Evolutionary conservation across 2,329 filamentous ascomycete genomes (phyloP).

Genomic region (Aspergillus sp.): DNA sequence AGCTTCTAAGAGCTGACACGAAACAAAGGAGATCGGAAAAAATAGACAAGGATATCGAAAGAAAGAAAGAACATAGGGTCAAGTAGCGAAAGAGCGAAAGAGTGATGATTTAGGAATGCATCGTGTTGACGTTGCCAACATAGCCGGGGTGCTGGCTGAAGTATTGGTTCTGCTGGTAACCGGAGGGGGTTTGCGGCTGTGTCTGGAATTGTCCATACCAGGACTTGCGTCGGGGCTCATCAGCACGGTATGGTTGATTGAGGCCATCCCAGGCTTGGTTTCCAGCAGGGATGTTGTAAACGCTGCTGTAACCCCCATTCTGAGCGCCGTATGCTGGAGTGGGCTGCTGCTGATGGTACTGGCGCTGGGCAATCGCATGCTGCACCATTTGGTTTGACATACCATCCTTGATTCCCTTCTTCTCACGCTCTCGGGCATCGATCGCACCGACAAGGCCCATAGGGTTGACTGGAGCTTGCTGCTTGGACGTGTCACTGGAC

Average conservation of each 20-base stretch:
- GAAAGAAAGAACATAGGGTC: neutral
- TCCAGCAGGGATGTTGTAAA: constrained; percentile 32
- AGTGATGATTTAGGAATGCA: constrained; percentile 7
- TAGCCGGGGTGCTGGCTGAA: constrained; percentile 22
- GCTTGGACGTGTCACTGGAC: constrained; percentile 49
- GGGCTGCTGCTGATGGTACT: constrained; percentile 48
- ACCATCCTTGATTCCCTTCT: constrained; percentile 64
- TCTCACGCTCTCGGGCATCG: constrained; percentile 73
- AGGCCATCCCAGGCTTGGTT: constrained; percentile 34
- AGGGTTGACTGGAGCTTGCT: constrained; percentile 45
- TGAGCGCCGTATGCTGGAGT: constrained; percentile 8
- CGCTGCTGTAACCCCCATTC: constrained; percentile 9
- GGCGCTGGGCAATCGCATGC: constrained; percentile 65
- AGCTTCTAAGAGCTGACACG: no score
- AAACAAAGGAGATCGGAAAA: no score
- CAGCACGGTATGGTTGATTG: constrained; percentile 24
- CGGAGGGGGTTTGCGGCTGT: constrained; percentile 16
- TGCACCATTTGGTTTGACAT: constrained; percentile 67
- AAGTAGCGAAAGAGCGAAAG: neutral
- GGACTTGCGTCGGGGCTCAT: constrained; percentile 28
- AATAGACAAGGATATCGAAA: constrained; percentile 1
- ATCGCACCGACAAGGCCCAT: constrained; percentile 72
- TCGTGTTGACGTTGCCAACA: constrained; percentile 17
- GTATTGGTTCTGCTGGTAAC: constrained; percentile 23
- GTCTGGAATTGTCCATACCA: constrained; percentile 28